Conservation (phyloP, 208 protist species). For the Trypanosoma boissoni region DNA sequence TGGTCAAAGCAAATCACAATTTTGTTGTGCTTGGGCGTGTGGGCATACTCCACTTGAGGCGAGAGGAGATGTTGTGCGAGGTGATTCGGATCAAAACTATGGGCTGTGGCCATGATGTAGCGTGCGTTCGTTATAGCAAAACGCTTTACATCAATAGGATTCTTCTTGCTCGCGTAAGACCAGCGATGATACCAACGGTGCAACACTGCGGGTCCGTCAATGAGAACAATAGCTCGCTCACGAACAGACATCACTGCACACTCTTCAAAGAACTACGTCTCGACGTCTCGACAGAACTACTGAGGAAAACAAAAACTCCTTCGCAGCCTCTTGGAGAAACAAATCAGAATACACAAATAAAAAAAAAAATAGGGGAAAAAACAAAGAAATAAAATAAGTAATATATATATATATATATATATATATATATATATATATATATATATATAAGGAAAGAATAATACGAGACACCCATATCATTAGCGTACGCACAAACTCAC, state of each 20-base stretch:
- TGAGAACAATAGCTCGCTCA: conserved; percentile 70
- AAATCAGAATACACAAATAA: conserved; percentile 23
- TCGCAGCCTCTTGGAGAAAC: neutral
- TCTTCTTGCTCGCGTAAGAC: conserved; percentile 55
- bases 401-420: neutral
- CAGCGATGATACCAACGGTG: conserved; percentile 91
- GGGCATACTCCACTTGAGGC: conserved; percentile 78
- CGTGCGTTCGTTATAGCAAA: conserved; percentile 83
- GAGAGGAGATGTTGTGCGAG: conserved; percentile 83
- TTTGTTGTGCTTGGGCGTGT: conserved; percentile 87
- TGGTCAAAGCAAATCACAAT: conserved; percentile 88
- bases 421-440: neutral
- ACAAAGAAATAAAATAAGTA: conserved; percentile 11
- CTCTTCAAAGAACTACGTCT: too few relatives aligned
- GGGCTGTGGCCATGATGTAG: conserved; percentile 70
- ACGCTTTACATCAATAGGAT: conserved; percentile 58
- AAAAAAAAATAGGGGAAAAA: conserved; percentile 22
- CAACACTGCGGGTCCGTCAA: conserved; percentile 82
- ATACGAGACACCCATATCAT: neutral
- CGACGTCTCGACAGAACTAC: too few relatives aligned
- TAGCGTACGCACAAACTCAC: too few relatives aligned
- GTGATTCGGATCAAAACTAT: conserved; percentile 87
- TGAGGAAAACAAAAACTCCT: neutral
- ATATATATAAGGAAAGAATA: neutral
- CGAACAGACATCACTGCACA: conserved; percentile 50